Evolutionary conservation across 2,329 filamentous ascomycete genomes (phyloP).

Genomic region (Fusarium nisikadoi): DNA sequence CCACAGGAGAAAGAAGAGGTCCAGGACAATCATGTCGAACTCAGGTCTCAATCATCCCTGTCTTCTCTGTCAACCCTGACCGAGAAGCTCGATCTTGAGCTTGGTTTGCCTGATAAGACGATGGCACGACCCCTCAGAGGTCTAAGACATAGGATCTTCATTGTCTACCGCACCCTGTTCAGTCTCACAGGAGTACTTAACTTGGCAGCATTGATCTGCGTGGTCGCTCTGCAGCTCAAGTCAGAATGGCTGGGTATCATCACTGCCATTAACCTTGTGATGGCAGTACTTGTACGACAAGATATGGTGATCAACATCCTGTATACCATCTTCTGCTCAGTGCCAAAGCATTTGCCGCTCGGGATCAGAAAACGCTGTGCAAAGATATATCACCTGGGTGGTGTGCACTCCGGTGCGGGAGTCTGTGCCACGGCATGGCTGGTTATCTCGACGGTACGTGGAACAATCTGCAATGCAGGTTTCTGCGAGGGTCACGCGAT

Average conservation of each 20-base stretch:
- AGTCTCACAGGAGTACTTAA: slow-evolving; percentile 63
- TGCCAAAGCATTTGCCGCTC: slow-evolving; percentile 59
- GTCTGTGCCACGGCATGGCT: slow-evolving; percentile 62
- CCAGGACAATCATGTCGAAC: slow-evolving; percentile 36
- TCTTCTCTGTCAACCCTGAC: slow-evolving; percentile 42
- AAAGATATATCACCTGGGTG: slow-evolving; percentile 64
- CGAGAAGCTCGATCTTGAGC: slow-evolving; percentile 46
- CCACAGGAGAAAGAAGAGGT: slow-evolving; percentile 8
- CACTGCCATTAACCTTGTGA: slow-evolving; percentile 60
- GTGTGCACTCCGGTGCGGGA: slow-evolving; percentile 62
- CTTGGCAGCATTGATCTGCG: slow-evolving; percentile 57
- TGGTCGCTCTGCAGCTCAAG: slow-evolving; percentile 51
- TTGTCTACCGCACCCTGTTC: slow-evolving; percentile 67
- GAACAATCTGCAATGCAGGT: slow-evolving; percentile 50
- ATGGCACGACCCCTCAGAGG: slow-evolving; percentile 52
- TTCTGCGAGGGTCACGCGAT: slow-evolving; percentile 45
- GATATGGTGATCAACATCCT: slow-evolving; percentile 63
- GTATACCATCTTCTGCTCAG: slow-evolving; percentile 58
- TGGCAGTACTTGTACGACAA: slow-evolving; percentile 64
- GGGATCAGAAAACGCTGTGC: slow-evolving; percentile 59
- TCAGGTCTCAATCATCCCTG: slow-evolving; percentile 47
- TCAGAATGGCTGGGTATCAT: slow-evolving; percentile 54
- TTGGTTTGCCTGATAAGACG: slow-evolving; percentile 55
- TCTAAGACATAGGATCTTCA: slow-evolving; percentile 58
- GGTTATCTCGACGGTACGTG: slow-evolving; percentile 54